These are phyloP conservation scores for Crithidia brevicula DNA, from an alignment of 208 protist species.

Conservation along the genomic window DNA sequence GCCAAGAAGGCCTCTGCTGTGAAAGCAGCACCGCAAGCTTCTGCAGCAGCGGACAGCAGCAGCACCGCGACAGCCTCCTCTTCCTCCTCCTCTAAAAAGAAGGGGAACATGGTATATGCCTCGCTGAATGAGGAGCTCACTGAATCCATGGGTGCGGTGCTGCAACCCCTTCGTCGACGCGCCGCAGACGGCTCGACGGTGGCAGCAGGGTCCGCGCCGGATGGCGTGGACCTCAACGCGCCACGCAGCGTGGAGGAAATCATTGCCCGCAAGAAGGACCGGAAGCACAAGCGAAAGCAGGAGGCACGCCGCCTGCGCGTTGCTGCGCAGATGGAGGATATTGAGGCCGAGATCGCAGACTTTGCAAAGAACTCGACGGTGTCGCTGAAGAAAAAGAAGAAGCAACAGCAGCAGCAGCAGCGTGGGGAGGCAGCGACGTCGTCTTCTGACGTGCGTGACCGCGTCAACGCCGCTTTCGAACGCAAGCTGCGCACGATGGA, in stretches of 20 bases:
- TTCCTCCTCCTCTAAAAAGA: slow-evolving; percentile 9
- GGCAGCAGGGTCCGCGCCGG: no score
- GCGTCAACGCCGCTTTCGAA: slow-evolving; percentile 47
- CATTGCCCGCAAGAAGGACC: slow-evolving; percentile 84
- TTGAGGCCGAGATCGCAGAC: slow-evolving; percentile 53
- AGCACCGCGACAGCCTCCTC: background rate
- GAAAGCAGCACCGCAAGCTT: background rate
- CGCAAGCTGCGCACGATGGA: slow-evolving; percentile 40
- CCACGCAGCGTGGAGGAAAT: slow-evolving; percentile 50
- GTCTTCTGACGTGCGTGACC: no score
- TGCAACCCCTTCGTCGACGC: slow-evolving; percentile 15
- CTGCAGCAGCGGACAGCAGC: no score
- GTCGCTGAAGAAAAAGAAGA: slow-evolving; percentile 22
- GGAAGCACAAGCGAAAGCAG: slow-evolving; percentile 73
- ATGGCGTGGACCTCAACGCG: background rate
- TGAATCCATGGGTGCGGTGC: slow-evolving; percentile 26
- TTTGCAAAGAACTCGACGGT: slow-evolving; percentile 39
- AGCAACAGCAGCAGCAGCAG: no score
- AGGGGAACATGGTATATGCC: slow-evolving; percentile 7
- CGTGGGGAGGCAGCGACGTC: no score
- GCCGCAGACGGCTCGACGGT: background rate
- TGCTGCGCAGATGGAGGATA: slow-evolving; percentile 35
- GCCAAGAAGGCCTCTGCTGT: background rate
- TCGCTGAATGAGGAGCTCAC: slow-evolving; percentile 52
- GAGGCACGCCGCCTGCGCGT: slow-evolving; percentile 59